Evolutionary conservation across 202 grass and related monocot species (phyloP), one percentile per base, ranked within the genome.

Genomic region (Schoenoplectus tabernaemontani): DNA sequence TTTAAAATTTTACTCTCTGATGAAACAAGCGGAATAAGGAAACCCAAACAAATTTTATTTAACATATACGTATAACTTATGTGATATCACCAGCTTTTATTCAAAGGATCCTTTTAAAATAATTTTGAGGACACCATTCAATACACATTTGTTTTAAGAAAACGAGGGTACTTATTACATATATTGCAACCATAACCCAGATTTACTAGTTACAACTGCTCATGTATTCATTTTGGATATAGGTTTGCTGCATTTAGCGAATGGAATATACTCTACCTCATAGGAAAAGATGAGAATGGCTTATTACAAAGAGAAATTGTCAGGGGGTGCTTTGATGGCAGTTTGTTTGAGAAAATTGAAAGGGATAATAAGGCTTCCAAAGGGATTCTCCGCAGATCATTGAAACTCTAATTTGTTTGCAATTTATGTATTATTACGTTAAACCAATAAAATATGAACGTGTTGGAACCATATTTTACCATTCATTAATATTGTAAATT

Each of bases 281-380:
- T 92, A 34, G 90, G 78, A 36, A 92, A 87, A 85, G 82, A 92
- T 58, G 78, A 83, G 26, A 77, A 83, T 63, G 87, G 87, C 2
- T 30, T 87, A 7, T 32, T 92, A 63, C 66, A 87, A 26, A 76
- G 84, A 23, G 87, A 92, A 48, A 75, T 59, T 19, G 32, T 85
- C 19, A 80, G 82, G 17, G 87, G 87, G 3, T 42, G 19, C 47
- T 92, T 81, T 6, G 90, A 92, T 74, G 90, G 90, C 54, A 89
- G 90, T 64, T 71, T 92, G 19, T 92, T 92, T 82, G 87, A 92
- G 44, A 44, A 57, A 19, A 44, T 92, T 6, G 41, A 89, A 57
- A 61, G 75, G 0, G 56, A 32, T 15, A 87, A 85, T 37, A 89
- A 82, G 64, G 78, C 82, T 63, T 51, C 79, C 12, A 43, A 69